phyloP scores from a whole-genome alignment of 225 moss, liverwort and hornwort genomes.

The Climacium dendroides region DNA sequence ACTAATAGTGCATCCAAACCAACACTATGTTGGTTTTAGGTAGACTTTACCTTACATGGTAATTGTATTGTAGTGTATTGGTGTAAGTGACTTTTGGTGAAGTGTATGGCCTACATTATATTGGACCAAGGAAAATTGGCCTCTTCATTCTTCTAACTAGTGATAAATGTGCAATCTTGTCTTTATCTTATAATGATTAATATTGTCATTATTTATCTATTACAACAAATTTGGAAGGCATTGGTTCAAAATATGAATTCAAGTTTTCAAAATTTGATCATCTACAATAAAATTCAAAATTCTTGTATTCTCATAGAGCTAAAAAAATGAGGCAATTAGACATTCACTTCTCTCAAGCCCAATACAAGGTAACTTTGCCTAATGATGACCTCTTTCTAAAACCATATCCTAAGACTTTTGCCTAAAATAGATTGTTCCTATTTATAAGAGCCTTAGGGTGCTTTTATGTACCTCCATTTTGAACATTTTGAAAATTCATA shows the following conservation, averaged over 20 bases:
- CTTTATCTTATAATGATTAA: background rate
- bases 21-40: background rate
- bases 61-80: background rate
- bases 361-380: too few relatives aligned
- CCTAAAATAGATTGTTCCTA: accelerated
- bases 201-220: background rate
- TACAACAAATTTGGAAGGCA: background rate
- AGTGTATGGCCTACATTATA: background rate
- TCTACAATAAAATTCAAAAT: accelerated
- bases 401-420: accelerated
- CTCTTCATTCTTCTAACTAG: background rate
- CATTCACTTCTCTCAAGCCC: accelerated
- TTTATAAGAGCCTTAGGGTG: accelerated
- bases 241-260: background rate
- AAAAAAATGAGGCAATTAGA: background rate
- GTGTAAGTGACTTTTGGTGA: background rate
- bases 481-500: background rate
- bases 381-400: background rate
- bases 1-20: background rate
- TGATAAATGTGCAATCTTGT: background rate
- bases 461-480: accelerated
- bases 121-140: accelerated
- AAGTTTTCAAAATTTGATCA: background rate
- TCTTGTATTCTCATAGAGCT: accelerated
- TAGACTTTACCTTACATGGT: background rate